Conservation (phyloP, 345 rosid species). For the Combretum micranthum region DNA sequence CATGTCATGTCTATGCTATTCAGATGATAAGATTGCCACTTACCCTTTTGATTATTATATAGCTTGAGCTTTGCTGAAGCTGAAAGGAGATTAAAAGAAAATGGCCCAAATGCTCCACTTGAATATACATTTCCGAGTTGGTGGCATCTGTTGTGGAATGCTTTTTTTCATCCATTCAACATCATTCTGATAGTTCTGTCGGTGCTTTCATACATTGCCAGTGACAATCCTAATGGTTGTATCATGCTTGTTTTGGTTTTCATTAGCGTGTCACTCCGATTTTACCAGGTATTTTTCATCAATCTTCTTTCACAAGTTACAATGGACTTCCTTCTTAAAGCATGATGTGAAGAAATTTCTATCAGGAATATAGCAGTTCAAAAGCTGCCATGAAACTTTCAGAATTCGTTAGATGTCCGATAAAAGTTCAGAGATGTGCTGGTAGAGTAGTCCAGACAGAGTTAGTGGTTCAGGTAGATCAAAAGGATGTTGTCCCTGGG, state of each 20-base stretch:
- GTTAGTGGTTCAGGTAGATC: conserved; percentile 56
- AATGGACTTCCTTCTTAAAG: neutral
- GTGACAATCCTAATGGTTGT: conserved; percentile 61
- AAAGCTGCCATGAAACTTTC: conserved; percentile 73
- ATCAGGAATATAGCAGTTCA: conserved; percentile 57
- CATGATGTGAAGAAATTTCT: too few species aligned
- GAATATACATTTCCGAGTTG: conserved; percentile 41
- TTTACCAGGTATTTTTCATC: conserved; percentile 41
- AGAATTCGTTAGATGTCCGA: conserved; percentile 49
- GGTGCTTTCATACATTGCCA: conserved; percentile 46
- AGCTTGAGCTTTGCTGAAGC: conserved; percentile 73
- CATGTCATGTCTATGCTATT: too few species aligned
- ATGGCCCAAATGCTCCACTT: conserved; percentile 50
- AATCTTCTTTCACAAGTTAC: neutral
- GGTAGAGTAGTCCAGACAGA: conserved; percentile 65
- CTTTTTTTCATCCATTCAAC: conserved; percentile 73
- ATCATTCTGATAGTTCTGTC: conserved; percentile 56
- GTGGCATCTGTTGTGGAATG: conserved; percentile 61
- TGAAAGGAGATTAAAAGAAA: conserved; percentile 53
- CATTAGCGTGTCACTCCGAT: conserved; percentile 53
- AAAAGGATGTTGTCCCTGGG: conserved; percentile 64
- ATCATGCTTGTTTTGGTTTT: conserved; percentile 59
- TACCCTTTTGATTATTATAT: conserved; percentile 1
- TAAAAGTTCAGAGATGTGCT: conserved; percentile 71
- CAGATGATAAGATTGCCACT: too few species aligned